A percentile compares a stretch with the other conserved stretches of the same genome.
Evolutionary conservation across 164 flowering plant genomes (phyloP).

Genomic region (Sedum album): DNA sequence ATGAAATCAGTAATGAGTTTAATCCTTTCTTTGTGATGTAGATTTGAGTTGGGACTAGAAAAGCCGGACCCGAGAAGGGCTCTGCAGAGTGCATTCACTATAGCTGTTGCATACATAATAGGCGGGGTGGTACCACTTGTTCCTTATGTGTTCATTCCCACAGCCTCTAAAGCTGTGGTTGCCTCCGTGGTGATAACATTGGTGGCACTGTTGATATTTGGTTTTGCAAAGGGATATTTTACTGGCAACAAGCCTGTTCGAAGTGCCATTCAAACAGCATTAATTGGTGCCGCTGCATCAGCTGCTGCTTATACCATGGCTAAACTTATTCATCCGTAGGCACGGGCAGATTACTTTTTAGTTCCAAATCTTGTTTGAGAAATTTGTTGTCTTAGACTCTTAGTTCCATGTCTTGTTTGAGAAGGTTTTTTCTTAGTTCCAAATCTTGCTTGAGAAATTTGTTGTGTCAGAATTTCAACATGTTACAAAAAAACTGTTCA

Average conservation of each 20-base stretch:
- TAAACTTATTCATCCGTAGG: constrained; percentile 32
- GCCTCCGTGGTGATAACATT: constrained; percentile 63
- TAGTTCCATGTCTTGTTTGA: not conserved
- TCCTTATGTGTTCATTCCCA: constrained; percentile 77
- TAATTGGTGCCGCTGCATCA: constrained; percentile 82
- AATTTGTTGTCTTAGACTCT: not conserved
- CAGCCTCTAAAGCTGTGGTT: constrained; percentile 47
- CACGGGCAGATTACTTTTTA: not conserved
- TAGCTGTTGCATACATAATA: constrained; percentile 64
- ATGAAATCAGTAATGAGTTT: no score
- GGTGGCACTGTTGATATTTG: constrained; percentile 64
- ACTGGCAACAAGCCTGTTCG: constrained; percentile 57
- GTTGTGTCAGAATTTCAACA: not conserved
- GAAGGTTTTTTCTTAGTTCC: not conserved
- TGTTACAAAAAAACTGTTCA: no score
- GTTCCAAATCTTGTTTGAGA: not conserved
- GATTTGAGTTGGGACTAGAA: constrained; percentile 92
- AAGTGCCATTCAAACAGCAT: constrained; percentile 68
- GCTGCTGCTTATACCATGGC: constrained; percentile 90
- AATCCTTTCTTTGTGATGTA: constrained; percentile 19
- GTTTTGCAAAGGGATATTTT: constrained; percentile 71
- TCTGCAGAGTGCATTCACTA: constrained; percentile 72
- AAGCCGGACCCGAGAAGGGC: constrained; percentile 98
- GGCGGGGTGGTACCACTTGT: constrained; percentile 77
- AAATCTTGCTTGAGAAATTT: not conserved